These are phyloP conservation scores for Colletotrichum sp. DNA, from an alignment of 2,329 filamentous ascomycete species.

Conservation along the genomic window DNA sequence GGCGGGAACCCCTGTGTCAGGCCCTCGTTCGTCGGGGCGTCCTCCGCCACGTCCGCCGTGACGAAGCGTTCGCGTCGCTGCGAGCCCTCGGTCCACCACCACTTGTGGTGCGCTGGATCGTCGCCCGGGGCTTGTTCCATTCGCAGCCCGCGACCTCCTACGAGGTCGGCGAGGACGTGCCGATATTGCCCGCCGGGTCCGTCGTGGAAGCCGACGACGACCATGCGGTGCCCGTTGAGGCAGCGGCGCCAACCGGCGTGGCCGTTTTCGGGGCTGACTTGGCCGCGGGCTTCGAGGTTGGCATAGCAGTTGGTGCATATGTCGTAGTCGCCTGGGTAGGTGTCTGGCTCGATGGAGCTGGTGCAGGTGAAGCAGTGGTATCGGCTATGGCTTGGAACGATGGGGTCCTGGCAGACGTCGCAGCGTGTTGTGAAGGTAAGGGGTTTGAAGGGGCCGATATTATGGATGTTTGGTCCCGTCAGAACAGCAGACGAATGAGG, in stretches of 20 bases:
- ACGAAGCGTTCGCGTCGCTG: constrained; percentile 52
- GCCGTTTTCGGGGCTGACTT: constrained; percentile 78
- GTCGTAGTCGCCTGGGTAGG: constrained; percentile 78
- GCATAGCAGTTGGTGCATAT: constrained; percentile 82
- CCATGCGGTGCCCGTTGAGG: constrained; percentile 82
- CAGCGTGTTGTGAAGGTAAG: constrained; percentile 78
- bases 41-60: constrained; percentile 53
- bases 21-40: constrained; percentile 39
- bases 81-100: constrained; percentile 54
- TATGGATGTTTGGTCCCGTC: constrained; percentile 49
- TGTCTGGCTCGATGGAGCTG: constrained; percentile 50
- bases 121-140: constrained; percentile 54
- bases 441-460: constrained; percentile 65
- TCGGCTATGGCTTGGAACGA: constrained; percentile 71
- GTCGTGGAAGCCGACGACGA: constrained; percentile 77
- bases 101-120: constrained; percentile 45
- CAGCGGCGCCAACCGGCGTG: constrained; percentile 85
- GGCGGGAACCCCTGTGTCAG: constrained; percentile 64
- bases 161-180: constrained; percentile 72
- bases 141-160: constrained; percentile 76
- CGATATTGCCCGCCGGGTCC: constrained; percentile 70
- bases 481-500: constrained; percentile 53
- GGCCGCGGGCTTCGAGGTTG: constrained; percentile 64
- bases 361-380: constrained; percentile 84
- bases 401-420: constrained; percentile 77